These are phyloP conservation scores for Exophiala xenobiotica DNA, from an alignment of 2,329 filamentous ascomycete species.

Conservation along the genomic window DNA sequence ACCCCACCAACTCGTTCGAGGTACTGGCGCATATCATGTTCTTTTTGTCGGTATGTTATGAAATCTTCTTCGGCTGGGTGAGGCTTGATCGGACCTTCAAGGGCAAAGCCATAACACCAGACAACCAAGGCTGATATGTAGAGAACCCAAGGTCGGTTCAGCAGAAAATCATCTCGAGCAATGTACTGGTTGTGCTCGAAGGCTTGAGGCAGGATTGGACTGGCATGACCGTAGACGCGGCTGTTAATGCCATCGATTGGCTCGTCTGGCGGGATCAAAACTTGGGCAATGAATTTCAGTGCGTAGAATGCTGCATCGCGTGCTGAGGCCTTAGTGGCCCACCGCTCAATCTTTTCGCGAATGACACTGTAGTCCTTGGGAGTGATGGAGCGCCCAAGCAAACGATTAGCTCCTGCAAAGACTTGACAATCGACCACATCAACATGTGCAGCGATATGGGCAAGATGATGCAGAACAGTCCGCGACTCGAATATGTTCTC, in stretches of 20 bases:
- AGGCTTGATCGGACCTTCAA: slow-evolving; percentile 72
- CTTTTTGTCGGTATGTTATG: slow-evolving; percentile 62
- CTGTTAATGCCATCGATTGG: slow-evolving; percentile 38
- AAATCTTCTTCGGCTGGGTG: slow-evolving; percentile 50
- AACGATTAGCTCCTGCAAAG: slow-evolving; percentile 80
- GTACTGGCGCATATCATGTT: slow-evolving; percentile 76
- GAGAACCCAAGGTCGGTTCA: slow-evolving; percentile 92
- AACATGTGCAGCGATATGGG: slow-evolving; percentile 97
- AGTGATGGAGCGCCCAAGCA: slow-evolving; percentile 83
- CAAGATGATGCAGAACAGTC: slow-evolving; percentile 86
- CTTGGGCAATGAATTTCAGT: slow-evolving; percentile 81
- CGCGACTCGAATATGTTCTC: slow-evolving; percentile 81
- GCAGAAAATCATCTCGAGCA: slow-evolving; percentile 80
- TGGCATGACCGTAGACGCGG: slow-evolving; percentile 35
- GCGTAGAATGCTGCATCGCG: slow-evolving; percentile 92
- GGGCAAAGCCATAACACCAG: slow-evolving; percentile 90
- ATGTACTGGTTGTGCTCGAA: slow-evolving; percentile 61
- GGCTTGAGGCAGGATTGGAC: slow-evolving; percentile 31
- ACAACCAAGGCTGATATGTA: slow-evolving; percentile 91
- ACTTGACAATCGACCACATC: slow-evolving; percentile 98
- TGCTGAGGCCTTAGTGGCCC: slow-evolving; percentile 85
- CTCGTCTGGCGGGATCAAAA: slow-evolving; percentile 61
- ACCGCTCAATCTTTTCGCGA: slow-evolving; percentile 74
- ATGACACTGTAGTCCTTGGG: slow-evolving; percentile 76
- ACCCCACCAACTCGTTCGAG: slow-evolving; percentile 71